Base-by-base conservation (phyloP, 805 yeast genomes). In the Lachancea mirantina region DNA sequence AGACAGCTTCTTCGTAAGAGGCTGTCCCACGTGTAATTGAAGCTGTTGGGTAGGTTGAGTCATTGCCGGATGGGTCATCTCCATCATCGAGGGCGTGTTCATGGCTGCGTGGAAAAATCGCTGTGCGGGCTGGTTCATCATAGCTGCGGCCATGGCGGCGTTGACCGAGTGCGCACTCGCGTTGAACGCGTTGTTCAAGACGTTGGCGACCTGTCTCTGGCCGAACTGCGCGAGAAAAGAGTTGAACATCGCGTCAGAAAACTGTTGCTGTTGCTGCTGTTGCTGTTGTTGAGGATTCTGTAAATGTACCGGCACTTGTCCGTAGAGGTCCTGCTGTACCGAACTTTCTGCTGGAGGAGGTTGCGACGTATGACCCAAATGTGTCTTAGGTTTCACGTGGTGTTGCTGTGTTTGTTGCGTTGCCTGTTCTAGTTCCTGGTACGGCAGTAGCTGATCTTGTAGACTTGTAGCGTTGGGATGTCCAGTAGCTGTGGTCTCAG, bases 211-310 rank as follows among this genome's bases (percentile, higher is more conserved):
- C 30, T 49, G 54, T 30, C 55, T 55, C 26, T 57, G 59, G 23
- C 55, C 47, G 34, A 57, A 36, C 35, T 57, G 62, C 10, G 50
- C 42, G 17, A 57, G 40, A 28, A 55, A 53, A 3, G 58, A 53
- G 37, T 52, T 55, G 36, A 54, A 54, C 58, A 57, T 57, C 20
- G 50, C 43, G 38, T 55, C 60, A 13, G 59, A 51, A 27, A 52
- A 41, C 35, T 49, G 58, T 35, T 50, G 52, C 38, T 37, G 35
- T 4, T 20, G 28, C 9, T 14, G 14, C 5, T 16, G 14, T 15
- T 29, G 31, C 20, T 21, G 14, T n/a, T 34, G 37, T 7, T 21
- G 37, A 16, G 20, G 32, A 5, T 16, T 27, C 10, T 27, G 36
- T 14, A 9, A 23, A 17, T 46, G 56, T 15, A 50, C 30, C 25